Conservation (phyloP, 352 stramenopile genomes). For the Pythium biforme region DNA sequence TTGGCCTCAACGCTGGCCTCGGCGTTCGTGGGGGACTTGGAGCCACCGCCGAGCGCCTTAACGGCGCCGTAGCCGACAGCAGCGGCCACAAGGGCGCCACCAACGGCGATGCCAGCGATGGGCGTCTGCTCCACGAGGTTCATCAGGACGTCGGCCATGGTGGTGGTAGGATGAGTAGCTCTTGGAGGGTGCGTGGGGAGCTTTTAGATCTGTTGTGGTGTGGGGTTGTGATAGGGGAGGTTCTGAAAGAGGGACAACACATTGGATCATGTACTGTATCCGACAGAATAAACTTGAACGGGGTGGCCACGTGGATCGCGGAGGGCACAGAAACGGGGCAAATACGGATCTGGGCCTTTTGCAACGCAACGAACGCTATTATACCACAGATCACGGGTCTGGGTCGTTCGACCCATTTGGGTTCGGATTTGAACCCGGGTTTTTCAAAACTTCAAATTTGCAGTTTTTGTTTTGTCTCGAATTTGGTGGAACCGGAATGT, state of each 20-base stretch:
- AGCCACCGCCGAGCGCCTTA: conserved; percentile 54
- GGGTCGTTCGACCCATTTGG: too few relatives aligned
- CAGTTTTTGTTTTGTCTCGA: background rate
- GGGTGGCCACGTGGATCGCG: conserved; percentile 14
- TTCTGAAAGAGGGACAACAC: conserved; percentile 17
- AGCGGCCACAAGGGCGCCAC: conserved; percentile 61
- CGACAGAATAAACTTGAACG: conserved; percentile 7
- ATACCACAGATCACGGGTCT: too few relatives aligned
- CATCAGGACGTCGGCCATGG: conserved; percentile 66
- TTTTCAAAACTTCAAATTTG: conserved; percentile 14
- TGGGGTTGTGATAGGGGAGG: background rate
- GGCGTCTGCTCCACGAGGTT: conserved; percentile 65
- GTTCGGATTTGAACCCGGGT: conserved; percentile 1
- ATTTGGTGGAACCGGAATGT: conserved; percentile 4
- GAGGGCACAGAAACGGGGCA: background rate
- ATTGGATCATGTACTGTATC: background rate
- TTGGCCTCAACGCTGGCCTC: conserved; percentile 28
- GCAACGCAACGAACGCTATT: background rate
- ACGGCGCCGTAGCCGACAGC: conserved; percentile 67
- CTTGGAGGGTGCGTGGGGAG: background rate
- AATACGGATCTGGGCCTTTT: background rate
- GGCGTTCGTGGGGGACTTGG: conserved; percentile 22
- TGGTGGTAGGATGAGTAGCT: conserved; percentile 3
- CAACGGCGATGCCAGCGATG: conserved; percentile 59
- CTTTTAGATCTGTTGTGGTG: conserved; percentile 15